A percentile compares a stretch with the other conserved stretches of the same genome.
phyloP scores from a whole-genome alignment of 83 land plant species.

The Larix sibirica region DNA sequence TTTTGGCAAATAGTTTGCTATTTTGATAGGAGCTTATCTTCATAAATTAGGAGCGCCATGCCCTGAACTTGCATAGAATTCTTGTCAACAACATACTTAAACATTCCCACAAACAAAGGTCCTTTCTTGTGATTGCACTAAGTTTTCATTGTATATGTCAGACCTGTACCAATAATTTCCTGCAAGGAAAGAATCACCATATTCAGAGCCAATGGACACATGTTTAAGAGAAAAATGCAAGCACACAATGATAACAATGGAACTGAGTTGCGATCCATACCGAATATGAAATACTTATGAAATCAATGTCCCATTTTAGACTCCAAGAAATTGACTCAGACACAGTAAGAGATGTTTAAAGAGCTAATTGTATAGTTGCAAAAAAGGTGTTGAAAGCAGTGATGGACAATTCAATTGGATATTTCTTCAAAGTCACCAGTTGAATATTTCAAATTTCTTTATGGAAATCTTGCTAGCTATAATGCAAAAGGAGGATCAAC shows the following conservation, averaged over 20 bases:
- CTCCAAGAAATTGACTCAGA: conserved; percentile 25
- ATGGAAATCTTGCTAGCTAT: background rate
- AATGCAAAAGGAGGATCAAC: background rate
- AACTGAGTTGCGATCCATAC: conserved; percentile 14
- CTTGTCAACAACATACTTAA: conserved; percentile 29
- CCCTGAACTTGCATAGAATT: too few relatives aligned
- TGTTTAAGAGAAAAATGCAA: conserved; percentile 4
- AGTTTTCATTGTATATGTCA: conserved; percentile 24
- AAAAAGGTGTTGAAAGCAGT: conserved; percentile 31
- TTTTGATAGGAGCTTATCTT: too few relatives aligned
- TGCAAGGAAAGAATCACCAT: conserved; percentile 4
- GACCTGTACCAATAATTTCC: conserved; percentile 33
- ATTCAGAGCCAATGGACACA: background rate
- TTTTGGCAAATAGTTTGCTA: too few relatives aligned
- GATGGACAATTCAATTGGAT: conserved; percentile 36
- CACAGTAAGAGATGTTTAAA: conserved; percentile 22
- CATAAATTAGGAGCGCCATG: too few relatives aligned
- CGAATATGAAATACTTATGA: conserved; percentile 32
- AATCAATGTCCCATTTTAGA: conserved; percentile 22
- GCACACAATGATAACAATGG: background rate
- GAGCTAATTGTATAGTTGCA: conserved; percentile 27
- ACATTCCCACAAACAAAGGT: conserved; percentile 48
- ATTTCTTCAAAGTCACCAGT: conserved; percentile 31
- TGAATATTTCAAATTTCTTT: background rate
- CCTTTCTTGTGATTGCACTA: conserved; percentile 47